Conservation (phyloP, 306 rosid species). For the Lathyrus oleraceus region DNA sequence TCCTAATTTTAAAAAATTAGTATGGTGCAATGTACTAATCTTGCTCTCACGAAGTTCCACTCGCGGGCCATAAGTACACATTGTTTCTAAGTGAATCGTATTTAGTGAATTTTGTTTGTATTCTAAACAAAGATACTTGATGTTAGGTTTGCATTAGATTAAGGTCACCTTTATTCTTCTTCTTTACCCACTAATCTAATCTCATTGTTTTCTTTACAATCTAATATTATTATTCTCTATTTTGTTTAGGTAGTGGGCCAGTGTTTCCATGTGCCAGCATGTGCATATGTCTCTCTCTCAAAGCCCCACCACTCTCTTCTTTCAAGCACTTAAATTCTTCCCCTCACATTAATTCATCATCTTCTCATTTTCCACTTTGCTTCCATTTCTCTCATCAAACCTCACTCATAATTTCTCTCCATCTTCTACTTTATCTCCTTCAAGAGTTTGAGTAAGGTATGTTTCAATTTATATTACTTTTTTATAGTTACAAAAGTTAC, state of each 20-base stretch:
- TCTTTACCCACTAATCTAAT: conserved; percentile 42
- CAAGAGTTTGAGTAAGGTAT: conserved; percentile 43
- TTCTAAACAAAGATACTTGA: conserved; percentile 56
- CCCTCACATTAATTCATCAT: conserved; percentile 53
- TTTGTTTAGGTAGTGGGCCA: conserved; percentile 70
- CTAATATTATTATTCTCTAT: conserved; percentile 48
- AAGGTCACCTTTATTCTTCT: conserved; percentile 53
- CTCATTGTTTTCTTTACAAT: conserved; percentile 26
- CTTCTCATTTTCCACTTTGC: conserved; percentile 35
- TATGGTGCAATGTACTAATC: not conserved
- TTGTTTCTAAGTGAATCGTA: conserved; percentile 43
- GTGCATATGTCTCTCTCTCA: conserved; percentile 81
- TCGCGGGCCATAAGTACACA: conserved; percentile 45
- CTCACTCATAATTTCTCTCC: conserved; percentile 23
- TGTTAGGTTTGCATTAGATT: conserved; percentile 67
- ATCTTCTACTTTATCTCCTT: conserved; percentile 22
- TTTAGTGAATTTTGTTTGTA: conserved; percentile 57
- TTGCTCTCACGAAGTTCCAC: conserved; percentile 38
- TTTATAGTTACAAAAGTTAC: not conserved
- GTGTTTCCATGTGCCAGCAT: conserved; percentile 90
- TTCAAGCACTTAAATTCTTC: conserved; percentile 67
- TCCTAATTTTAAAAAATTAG: no score
- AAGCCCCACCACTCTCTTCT: conserved; percentile 67
- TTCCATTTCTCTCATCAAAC: conserved; percentile 40
- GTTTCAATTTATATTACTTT: not conserved